Percentiles rank a stretch among this genome's conserved stretches.
phyloP scores from a whole-genome alignment of 257 asterid genomes.

The Scutellaria baicalensis region DNA sequence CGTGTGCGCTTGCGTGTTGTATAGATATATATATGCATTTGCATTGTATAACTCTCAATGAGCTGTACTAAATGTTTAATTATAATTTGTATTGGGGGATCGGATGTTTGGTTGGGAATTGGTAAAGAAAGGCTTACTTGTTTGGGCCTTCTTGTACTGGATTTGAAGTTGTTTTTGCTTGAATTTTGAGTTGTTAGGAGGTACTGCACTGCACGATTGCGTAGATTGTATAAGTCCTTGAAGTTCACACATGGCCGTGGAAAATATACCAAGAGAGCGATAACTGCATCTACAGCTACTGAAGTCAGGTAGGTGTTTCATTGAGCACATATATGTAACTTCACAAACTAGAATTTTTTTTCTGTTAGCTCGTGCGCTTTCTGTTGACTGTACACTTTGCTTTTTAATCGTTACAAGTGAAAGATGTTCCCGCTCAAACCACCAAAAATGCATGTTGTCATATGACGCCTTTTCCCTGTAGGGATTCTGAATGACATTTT shows the following conservation, averaged over 20 bases:
- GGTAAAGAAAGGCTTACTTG: background rate
- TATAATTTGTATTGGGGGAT: background rate
- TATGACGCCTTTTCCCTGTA: background rate
- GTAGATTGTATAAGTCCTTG: slow-evolving; percentile 89
- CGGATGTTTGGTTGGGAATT: slow-evolving; percentile 2
- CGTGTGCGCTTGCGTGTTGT: background rate
- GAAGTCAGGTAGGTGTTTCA: slow-evolving; percentile 70
- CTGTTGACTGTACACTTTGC: background rate
- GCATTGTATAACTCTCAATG: background rate
- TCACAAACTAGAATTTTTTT: background rate
- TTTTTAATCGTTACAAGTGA: background rate
- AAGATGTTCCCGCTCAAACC: background rate
- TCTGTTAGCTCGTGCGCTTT: background rate
- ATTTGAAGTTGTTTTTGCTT: background rate
- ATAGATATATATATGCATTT: background rate
- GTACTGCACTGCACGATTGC: slow-evolving; percentile 85
- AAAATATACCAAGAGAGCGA: slow-evolving; percentile 64
- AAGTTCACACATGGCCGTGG: slow-evolving; percentile 97
- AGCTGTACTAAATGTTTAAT: background rate
- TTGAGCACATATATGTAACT: background rate
- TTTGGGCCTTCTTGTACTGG: background rate
- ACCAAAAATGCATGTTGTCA: background rate
- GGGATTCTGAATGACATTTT: background rate
- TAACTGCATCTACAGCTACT: slow-evolving; percentile 56
- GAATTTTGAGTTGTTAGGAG: slow-evolving; percentile 45